Evolutionary conservation across 1,284 basidiomycete species (phyloP), one percentile per base, ranked within the genome.

Genomic region (Caloboletus inedulis): DNA sequence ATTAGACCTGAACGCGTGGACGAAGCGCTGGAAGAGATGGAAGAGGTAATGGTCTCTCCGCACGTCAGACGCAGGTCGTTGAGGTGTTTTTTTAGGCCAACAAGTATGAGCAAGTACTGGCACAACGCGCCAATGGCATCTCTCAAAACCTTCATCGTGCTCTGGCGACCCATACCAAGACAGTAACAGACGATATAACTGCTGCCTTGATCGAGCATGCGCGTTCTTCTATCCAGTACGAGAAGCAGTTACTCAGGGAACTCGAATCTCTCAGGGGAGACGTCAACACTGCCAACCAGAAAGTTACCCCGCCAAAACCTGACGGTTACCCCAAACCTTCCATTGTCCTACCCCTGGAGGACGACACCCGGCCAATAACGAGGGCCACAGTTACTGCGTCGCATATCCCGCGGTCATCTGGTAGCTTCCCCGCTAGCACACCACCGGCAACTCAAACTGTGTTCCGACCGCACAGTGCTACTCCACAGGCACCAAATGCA

Each of bases 21-120:
- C 66, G 94, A 96, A 63, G 94, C 94, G 0, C 72, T 98, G 43
- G 90, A 92, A 65, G 94, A 98, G 55, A 84, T 97, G 73, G 89
- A 95, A 70, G 94, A 97, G 83, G 92, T 92, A 49, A 54, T 72
- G 18, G 62, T 37, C 48, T 36, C 30, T 30, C 40, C 13, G 12
- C 37, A 25, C 9, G 48, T 21, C 12, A 54, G 16, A 40, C 36
- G 23, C 36, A 35, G 46, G 33, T 41, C 52, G 59, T 56, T 62
- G 42, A 62, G 21, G 29, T 13, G 12, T 13, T 41, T 43, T 21
- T 48, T 7, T 59, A 94, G 90, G 94, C 94, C 3, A 85, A 87
- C 61, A 88, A 88, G 60, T 89, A 93, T 55, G 95, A 98, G 68
- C 81, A 87, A 65, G 78, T 85, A 8, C 81, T 97, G 29, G 83